A percentile compares a stretch with the other conserved stretches of the same genome.
phyloP scores from a whole-genome alignment of 768 basidiomycete species.

The Hydnomerulius pinastri region DNA sequence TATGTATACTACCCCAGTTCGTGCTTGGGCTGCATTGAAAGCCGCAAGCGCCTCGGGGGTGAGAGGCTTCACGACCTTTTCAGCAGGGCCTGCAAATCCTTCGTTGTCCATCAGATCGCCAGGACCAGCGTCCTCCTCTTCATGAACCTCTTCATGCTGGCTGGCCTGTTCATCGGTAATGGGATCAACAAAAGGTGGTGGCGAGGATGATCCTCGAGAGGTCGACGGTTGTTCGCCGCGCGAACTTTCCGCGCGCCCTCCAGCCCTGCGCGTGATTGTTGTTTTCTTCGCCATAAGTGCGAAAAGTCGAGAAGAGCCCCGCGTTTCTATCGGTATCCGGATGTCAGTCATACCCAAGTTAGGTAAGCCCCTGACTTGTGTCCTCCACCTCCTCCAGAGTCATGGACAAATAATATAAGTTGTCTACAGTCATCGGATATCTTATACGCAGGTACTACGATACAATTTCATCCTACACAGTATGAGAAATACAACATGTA shows the following conservation, averaged over 20 bases:
- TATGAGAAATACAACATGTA: no score
- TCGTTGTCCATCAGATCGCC: constrained; percentile 49
- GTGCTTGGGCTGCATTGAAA: constrained; percentile 71
- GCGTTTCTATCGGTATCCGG: background rate
- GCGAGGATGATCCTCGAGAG: background rate
- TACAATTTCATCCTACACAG: no score
- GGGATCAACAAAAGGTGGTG: background rate
- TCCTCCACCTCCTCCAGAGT: no score
- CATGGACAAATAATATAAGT: no score
- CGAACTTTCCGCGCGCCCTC: background rate
- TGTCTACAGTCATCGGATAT: no score
- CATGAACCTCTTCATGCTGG: constrained; percentile 15
- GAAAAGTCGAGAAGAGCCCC: background rate
- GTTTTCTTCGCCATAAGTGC: constrained; percentile 9
- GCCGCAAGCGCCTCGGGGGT: constrained; percentile 73
- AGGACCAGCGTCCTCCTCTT: constrained; percentile 30
- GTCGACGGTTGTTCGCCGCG: background rate
- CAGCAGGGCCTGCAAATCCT: constrained; percentile 55
- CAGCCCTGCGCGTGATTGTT: background rate
- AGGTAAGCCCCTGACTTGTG: constrained; percentile 11
- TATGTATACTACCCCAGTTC: constrained; percentile 89
- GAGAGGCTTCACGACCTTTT: constrained; percentile 68
- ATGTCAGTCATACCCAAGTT: no score
- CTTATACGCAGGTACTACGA: no score
- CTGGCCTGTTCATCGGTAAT: constrained; percentile 2